phyloP scores from a whole-genome alignment of 2,329 filamentous ascomycete species.

The Microdochium trichocladiopsis region DNA sequence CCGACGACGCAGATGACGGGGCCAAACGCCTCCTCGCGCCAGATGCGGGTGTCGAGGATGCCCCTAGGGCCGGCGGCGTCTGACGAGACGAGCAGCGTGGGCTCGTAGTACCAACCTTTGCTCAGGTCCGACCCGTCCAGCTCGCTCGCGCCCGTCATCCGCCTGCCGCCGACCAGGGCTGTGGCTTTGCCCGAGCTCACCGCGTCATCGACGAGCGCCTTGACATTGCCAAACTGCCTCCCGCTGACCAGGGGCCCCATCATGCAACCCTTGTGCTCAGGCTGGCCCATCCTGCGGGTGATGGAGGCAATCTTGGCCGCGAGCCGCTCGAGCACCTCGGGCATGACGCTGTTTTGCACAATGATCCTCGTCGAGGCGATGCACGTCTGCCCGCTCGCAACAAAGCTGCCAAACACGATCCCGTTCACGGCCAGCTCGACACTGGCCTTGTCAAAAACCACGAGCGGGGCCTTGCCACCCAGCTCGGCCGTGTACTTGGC shows the following conservation, averaged over 20 bases:
- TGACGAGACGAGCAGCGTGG: conserved; percentile 60
- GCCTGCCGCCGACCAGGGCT: conserved; percentile 35
- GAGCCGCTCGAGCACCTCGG: conserved; percentile 57
- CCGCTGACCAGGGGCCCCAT: conserved; percentile 60
- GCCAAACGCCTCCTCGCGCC: conserved; percentile 77
- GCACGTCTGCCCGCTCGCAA: conserved; percentile 49
- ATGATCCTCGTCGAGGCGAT: conserved; percentile 70
- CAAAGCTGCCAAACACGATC: conserved; percentile 52
- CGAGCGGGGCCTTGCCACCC: conserved; percentile 63
- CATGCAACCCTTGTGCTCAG: conserved; percentile 46
- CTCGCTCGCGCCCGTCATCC: conserved; percentile 36
- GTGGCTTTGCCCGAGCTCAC: conserved; percentile 38
- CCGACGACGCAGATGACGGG: conserved; percentile 70
- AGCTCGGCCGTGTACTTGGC: conserved; percentile 66
- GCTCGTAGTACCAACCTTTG: conserved; percentile 68
- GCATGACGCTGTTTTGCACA: conserved; percentile 61
- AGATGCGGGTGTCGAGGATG: conserved; percentile 64
- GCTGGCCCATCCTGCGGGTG: conserved; percentile 46
- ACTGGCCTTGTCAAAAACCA: conserved; percentile 60
- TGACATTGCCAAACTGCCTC: conserved; percentile 58
- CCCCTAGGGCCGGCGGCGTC: conserved; percentile 47
- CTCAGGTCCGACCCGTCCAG: conserved; percentile 45
- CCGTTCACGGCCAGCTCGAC: conserved; percentile 62
- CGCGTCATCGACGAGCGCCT: conserved; percentile 59
- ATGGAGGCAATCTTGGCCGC: conserved; percentile 54